A percentile compares a stretch with the other conserved stretches of the same genome.
These are phyloP conservation scores for Trichoderma sp. DNA, from an alignment of 2,329 filamentous ascomycete genomes.

Conservation along the genomic window DNA sequence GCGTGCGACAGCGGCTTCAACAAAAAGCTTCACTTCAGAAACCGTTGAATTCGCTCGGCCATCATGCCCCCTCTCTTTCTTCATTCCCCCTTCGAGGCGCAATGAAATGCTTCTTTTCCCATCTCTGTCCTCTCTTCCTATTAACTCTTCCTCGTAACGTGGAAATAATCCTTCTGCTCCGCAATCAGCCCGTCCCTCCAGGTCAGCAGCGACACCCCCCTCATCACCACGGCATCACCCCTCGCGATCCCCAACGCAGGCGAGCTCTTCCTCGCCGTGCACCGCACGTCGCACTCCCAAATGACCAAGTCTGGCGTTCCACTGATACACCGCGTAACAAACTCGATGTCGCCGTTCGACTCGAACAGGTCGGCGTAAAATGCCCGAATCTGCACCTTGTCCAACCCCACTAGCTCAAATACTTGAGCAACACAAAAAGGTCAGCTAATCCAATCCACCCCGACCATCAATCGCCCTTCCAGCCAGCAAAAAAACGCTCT, in stretches of 20 bases:
- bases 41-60: neutral
- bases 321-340: neutral
- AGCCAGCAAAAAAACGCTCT: neutral
- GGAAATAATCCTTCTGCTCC: conserved; percentile 16
- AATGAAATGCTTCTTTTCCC: neutral
- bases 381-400: neutral
- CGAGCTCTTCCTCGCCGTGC: neutral
- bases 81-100: neutral
- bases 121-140: neutral
- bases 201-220: conserved; percentile 9
- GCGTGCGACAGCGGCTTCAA: neutral
- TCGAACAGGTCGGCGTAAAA: conserved; percentile 12
- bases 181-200: conserved; percentile 11
- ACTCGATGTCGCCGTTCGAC: neutral
- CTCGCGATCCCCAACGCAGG: neutral
- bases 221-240: conserved; percentile 7
- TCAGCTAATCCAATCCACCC: neutral
- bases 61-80: neutral
- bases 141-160: neutral
- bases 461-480: neutral
- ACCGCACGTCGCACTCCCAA: conserved; percentile 12
- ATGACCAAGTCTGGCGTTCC: neutral
- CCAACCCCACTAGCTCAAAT: neutral
- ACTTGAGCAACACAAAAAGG: neutral
- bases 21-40: neutral